Evolutionary conservation across 1,284 basidiomycete species (phyloP), one percentile per base, ranked within the genome.

Genomic region (Moesziomyces parantarcticus): DNA sequence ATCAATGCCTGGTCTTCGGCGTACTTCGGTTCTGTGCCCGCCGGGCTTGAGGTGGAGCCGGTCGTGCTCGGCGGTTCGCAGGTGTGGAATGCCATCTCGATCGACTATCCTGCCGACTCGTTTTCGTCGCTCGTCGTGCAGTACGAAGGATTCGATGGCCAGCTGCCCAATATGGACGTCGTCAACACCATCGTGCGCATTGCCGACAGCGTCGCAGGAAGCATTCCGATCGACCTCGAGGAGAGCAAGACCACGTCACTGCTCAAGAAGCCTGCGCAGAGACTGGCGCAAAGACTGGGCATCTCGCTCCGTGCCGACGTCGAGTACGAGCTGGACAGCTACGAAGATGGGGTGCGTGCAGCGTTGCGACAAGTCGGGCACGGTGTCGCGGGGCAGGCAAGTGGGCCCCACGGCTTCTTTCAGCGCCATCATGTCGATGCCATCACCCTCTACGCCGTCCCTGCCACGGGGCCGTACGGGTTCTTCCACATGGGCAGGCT

Each of bases 31-130:
- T 85, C 86, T 32, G 76, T 85, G 21, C 90, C 91, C 76, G 46
- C 20, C 44, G 93, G 91, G 79, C 85, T 94, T 7, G 72, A 86
- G n/a, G 87, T 88, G 0, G 89, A 92, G 47, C 85, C 87, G 6
- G 85, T 97, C 36, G 45, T 47, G 9, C 46, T 9, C 9, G 67
- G 61, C 23, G 77, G 79, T 25, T 64, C 76, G 26, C 70, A 70
- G 36, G 60, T 81, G 18, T 99, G 97, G 97, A 96, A 92, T 3
- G 94, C 93, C 7, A 85, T 99, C 39, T 92, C 92, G 75, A 89
- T 99, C 59, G 97, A 99, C 84, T 99, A 97, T 82, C 93, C 95
- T 1, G 92, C 92, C 1, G 96, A 99, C 84, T 97, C 94, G 0
- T 97, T 98, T 85, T 93, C 92, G 13, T 92, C 96, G 79, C 86